Conservation (phyloP, 139 green algal genomes). For the Micromonas pusilla region DNA sequence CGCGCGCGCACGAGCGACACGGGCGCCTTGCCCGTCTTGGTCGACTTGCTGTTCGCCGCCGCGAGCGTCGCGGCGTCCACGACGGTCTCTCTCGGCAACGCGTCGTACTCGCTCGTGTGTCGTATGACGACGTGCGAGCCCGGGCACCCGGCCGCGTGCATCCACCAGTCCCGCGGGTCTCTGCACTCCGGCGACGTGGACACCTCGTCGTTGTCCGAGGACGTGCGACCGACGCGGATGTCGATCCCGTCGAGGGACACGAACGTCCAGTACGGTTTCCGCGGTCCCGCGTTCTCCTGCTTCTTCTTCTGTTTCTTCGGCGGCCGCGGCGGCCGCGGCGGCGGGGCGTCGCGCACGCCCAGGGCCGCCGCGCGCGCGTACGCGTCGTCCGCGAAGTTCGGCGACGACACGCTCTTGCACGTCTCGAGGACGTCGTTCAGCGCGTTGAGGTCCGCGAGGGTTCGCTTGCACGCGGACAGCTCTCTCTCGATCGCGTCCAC, state of each 20-base stretch:
- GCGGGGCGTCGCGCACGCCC: slow-evolving; percentile 2
- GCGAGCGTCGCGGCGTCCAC: slow-evolving; percentile 26
- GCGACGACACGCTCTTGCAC: background rate
- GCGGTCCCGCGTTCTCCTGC: background rate
- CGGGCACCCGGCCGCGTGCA: slow-evolving; percentile 32
- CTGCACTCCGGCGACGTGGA: slow-evolving; percentile 10
- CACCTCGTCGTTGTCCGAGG: slow-evolving; percentile 31
- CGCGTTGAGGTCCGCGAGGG: background rate
- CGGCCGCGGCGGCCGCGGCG: slow-evolving; percentile 7
- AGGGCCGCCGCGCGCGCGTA: background rate
- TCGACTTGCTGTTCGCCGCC: slow-evolving; percentile 25
- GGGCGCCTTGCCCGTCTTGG: slow-evolving; percentile 7
- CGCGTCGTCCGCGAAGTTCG: slow-evolving; percentile 1
- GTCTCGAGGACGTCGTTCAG: background rate
- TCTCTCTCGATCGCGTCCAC: slow-evolving; percentile 5
- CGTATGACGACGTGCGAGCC: slow-evolving; percentile 32
- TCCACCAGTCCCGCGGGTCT: slow-evolving; percentile 30
- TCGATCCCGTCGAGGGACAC: slow-evolving; percentile 19
- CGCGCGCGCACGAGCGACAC: slow-evolving; percentile 25
- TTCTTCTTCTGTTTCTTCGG: slow-evolving; percentile 22
- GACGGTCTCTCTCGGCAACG: slow-evolving; percentile 5
- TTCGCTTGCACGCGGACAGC: background rate
- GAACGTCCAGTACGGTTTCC: slow-evolving; percentile 30
- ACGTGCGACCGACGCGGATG: slow-evolving; percentile 30
- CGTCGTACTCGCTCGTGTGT: slow-evolving; percentile 6